phyloP scores from a whole-genome alignment of 352 stramenopile genomes.

The Pythium dissimile region DNA sequence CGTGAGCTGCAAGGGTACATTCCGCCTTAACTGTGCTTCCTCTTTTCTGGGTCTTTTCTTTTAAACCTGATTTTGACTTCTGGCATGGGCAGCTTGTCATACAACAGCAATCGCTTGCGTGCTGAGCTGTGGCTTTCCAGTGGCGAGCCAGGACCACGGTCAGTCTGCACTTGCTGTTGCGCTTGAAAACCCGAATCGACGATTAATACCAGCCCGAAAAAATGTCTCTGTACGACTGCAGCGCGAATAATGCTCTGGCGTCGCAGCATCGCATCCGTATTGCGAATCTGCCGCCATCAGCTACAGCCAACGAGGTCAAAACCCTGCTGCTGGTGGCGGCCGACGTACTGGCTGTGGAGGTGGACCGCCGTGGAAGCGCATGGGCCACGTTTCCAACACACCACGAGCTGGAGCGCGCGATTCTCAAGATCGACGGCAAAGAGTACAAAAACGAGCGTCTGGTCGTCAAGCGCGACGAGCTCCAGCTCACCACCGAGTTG shows the following conservation, averaged over 20 bases:
- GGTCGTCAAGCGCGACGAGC: constrained; percentile 22
- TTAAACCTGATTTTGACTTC: no score
- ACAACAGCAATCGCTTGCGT: constrained; percentile 41
- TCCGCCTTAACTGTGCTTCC: not conserved
- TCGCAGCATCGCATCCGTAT: constrained; percentile 58
- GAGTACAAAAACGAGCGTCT: constrained; percentile 50
- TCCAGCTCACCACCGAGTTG: not conserved
- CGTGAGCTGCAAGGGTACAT: constrained; percentile 53
- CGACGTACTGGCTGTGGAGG: constrained; percentile 63
- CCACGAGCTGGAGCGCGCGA: constrained; percentile 52
- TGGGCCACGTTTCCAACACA: constrained; percentile 60
- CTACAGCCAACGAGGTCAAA: constrained; percentile 67
- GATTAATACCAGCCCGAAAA: not conserved
- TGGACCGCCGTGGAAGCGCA: constrained; percentile 61
- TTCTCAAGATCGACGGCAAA: constrained; percentile 44
- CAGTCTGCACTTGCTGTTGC: constrained; percentile 1
- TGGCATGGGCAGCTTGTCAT: constrained; percentile 3
- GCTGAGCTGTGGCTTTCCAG: not conserved
- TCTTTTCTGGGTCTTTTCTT: no score
- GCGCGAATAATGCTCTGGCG: no score
- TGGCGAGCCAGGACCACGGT: not conserved
- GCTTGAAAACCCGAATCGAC: not conserved
- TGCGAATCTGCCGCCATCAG: constrained; percentile 33
- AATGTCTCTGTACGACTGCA: no score
- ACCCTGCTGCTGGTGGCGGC: constrained; percentile 52